These are phyloP conservation scores for Cutaneotrichosporon cutaneum DNA, from an alignment of 1,284 basidiomycete genomes.

Conservation along the genomic window DNA sequence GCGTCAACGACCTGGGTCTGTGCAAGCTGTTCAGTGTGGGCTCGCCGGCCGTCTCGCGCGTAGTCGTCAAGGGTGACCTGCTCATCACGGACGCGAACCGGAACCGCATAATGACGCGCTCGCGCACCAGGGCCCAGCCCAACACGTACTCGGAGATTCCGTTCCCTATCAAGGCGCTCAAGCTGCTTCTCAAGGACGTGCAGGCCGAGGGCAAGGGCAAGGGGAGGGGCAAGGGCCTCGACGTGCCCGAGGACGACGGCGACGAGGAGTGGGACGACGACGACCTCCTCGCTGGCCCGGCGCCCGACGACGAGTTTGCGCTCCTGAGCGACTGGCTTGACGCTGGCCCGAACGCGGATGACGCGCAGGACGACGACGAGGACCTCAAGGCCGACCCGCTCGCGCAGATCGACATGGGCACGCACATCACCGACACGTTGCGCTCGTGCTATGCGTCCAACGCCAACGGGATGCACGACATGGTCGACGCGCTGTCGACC, in stretches of 20 bases:
- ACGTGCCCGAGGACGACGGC: constrained; percentile 66
- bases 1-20: constrained; percentile 76
- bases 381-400: constrained; percentile 83
- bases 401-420: constrained; percentile 80
- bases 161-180: constrained; percentile 88
- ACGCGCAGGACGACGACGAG: constrained; percentile 79
- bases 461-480: constrained; percentile 63
- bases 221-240: constrained; percentile 61
- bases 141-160: constrained; percentile 79
- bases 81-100: constrained; percentile 75
- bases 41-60: constrained; percentile 63
- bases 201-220: constrained; percentile 61
- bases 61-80: constrained; percentile 88
- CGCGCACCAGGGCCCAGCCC: constrained; percentile 77
- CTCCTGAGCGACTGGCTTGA: constrained; percentile 57
- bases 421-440: constrained; percentile 56
- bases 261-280: constrained; percentile 89
- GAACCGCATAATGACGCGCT: constrained; percentile 92
- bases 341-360: constrained; percentile 64
- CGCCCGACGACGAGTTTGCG: constrained; percentile 53
- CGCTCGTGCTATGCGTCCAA: constrained; percentile 67
- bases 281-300: constrained; percentile 55
- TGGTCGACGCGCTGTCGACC: constrained; percentile 65
- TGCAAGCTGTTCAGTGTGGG: constrained; percentile 70
- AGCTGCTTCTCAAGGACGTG: constrained; percentile 80